These are phyloP conservation scores for Lentinula novae-zelandiae DNA, from an alignment of 1,284 basidiomycete species.

Conservation along the genomic window DNA sequence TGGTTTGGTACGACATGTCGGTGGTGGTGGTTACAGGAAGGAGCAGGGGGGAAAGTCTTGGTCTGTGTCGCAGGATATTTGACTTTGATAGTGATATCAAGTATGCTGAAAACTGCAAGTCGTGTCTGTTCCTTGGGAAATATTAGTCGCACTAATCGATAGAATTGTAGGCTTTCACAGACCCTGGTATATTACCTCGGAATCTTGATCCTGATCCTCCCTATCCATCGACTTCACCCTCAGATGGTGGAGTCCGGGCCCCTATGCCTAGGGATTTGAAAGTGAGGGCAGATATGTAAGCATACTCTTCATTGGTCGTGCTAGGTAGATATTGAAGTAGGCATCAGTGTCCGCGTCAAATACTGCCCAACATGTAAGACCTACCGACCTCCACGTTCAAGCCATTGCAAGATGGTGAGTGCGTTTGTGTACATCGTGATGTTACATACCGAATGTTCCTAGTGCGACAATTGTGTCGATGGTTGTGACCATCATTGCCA, in stretches of 20 bases:
- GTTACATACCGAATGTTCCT: constrained; percentile 13
- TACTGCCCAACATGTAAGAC: constrained; percentile 89
- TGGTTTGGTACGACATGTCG: constrained; percentile 86
- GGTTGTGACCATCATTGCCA: constrained; percentile 90
- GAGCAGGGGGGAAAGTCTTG: constrained; percentile 56
- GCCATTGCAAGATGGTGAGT: constrained; percentile 87
- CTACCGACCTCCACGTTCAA: constrained; percentile 87
- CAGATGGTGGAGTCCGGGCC: constrained; percentile 54
- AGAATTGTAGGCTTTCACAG: constrained; percentile 61
- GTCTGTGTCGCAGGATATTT: constrained; percentile 76
- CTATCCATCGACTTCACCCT: constrained; percentile 54
- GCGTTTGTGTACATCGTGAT: constrained; percentile 2
- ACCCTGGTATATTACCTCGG: constrained; percentile 89
- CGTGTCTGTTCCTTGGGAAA: not conserved
- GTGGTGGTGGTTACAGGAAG: constrained; percentile 79
- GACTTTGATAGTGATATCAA: constrained; percentile 69
- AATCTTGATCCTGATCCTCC: constrained; percentile 83
- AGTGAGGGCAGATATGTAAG: constrained; percentile 76
- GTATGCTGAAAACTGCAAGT: constrained; percentile 74
- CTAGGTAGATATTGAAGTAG: constrained; percentile 13
- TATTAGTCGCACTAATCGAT: not conserved
- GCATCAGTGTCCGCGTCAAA: constrained; percentile 77
- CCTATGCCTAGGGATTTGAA: constrained; percentile 80
- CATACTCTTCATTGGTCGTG: constrained; percentile 18
- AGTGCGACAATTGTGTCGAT: constrained; percentile 96